Conservation (phyloP, 306 rosid species). For the Astragalus glycyphyllos region DNA sequence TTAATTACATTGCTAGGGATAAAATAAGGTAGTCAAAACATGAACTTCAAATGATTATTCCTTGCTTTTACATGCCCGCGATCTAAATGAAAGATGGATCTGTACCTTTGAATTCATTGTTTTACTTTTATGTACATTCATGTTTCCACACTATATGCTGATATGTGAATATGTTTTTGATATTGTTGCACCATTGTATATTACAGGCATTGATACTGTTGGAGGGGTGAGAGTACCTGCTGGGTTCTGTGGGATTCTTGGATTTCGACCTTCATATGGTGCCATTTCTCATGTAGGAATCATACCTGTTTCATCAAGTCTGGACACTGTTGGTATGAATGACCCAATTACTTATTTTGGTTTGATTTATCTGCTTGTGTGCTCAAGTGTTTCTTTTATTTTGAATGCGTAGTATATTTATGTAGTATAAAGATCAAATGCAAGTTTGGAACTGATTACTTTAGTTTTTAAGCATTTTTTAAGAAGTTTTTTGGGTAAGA, state of each 20-base stretch:
- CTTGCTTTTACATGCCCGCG: background rate
- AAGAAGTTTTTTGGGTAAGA: background rate
- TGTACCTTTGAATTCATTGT: slow-evolving; percentile 18
- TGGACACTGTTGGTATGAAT: slow-evolving; percentile 87
- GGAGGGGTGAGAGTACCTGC: slow-evolving; percentile 98
- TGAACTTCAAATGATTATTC: background rate
- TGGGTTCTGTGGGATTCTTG: slow-evolving; percentile 85
- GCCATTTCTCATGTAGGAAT: slow-evolving; percentile 81
- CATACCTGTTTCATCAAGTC: slow-evolving; percentile 76
- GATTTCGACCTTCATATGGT: slow-evolving; percentile 95
- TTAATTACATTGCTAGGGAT: no score
- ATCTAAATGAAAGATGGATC: slow-evolving; percentile 7
- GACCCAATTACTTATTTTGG: slow-evolving; percentile 17
- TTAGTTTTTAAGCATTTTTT: background rate
- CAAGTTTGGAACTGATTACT: background rate
- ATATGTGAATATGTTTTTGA: slow-evolving; percentile 34
- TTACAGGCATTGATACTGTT: slow-evolving; percentile 85
- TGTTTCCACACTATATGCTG: background rate
- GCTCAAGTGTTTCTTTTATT: slow-evolving; percentile 19
- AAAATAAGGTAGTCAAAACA: no score
- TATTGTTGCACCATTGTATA: slow-evolving; percentile 28
- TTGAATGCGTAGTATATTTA: slow-evolving; percentile 22
- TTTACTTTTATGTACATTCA: background rate
- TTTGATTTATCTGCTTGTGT: slow-evolving; percentile 19
- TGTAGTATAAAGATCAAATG: slow-evolving; percentile 26